These are phyloP conservation scores for Candida andamanensis DNA, from an alignment of 805 yeast species.

Conservation along the genomic window DNA sequence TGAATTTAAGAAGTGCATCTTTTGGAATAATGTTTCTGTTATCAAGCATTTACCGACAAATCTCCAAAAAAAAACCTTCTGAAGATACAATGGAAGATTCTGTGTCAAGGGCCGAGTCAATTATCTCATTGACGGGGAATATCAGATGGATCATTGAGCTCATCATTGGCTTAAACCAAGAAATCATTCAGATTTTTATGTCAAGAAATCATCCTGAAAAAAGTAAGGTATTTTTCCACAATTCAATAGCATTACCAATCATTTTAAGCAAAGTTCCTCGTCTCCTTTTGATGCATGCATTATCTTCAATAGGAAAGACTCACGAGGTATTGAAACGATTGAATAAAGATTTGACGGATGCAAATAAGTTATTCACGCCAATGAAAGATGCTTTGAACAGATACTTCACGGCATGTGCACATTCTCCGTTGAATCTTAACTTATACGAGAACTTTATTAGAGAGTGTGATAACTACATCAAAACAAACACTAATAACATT, in stretches of 20 bases:
- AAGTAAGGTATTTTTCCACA: slow-evolving; percentile 20
- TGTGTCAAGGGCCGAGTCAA: slow-evolving; percentile 55
- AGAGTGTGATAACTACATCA: slow-evolving; percentile 46
- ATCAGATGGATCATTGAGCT: slow-evolving; percentile 85
- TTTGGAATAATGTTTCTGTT: slow-evolving; percentile 63
- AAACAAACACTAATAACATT: slow-evolving; percentile 22
- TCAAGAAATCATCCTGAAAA: slow-evolving; percentile 15
- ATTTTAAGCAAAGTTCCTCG: slow-evolving; percentile 67
- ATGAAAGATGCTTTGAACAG: slow-evolving; percentile 50
- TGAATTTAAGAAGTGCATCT: slow-evolving; percentile 66
- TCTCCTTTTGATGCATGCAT: slow-evolving; percentile 58
- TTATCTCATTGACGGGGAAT: slow-evolving; percentile 63
- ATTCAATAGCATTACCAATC: slow-evolving; percentile 51
- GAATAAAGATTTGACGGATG: slow-evolving; percentile 44
- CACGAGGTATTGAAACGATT: slow-evolving; percentile 52
- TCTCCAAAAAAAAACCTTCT: slow-evolving; percentile 50
- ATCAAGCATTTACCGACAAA: slow-evolving; percentile 60
- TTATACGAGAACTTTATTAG: slow-evolving; percentile 56
- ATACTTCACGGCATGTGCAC: slow-evolving; percentile 41
- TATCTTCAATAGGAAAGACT: slow-evolving; percentile 61
- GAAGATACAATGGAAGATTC: slow-evolving; percentile 52
- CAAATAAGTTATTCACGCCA: slow-evolving; percentile 40
- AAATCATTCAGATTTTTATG: slow-evolving; percentile 46
- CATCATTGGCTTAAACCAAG: slow-evolving; percentile 67
- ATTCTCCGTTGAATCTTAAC: slow-evolving; percentile 52